These are phyloP conservation scores for Myxozyma nipponensis DNA, from an alignment of 805 yeast species.

Conservation along the genomic window DNA sequence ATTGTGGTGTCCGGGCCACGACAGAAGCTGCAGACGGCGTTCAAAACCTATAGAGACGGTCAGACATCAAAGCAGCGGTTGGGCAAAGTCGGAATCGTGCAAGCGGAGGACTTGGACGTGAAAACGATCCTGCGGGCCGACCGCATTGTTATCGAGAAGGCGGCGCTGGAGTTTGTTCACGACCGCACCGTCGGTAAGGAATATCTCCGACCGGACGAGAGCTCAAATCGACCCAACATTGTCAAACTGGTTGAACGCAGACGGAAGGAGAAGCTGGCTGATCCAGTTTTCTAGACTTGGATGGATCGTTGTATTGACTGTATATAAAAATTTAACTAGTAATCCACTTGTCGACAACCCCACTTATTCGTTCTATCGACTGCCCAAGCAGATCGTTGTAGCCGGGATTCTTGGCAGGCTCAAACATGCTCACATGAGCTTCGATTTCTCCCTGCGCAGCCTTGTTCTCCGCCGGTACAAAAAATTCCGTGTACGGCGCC, in stretches of 20 bases:
- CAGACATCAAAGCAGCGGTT: neutral
- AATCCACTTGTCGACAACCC: conserved; percentile 12
- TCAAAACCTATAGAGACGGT: neutral
- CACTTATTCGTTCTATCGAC: conserved; percentile 7
- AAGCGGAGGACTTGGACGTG: conserved; percentile 20
- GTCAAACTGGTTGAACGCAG: conserved; percentile 1
- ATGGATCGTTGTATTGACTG: neutral
- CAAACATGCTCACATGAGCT: conserved; percentile 25
- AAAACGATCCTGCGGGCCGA: conserved; percentile 21
- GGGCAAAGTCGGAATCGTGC: conserved; percentile 3
- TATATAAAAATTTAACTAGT: neutral
- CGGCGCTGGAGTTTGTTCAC: conserved; percentile 17
- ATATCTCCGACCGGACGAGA: conserved; percentile 9
- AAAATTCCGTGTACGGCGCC: conserved; percentile 18
- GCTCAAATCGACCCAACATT: neutral
- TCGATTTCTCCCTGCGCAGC: conserved; percentile 25
- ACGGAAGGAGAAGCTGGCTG: neutral
- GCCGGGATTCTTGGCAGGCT: conserved; percentile 11
- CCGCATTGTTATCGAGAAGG: conserved; percentile 24
- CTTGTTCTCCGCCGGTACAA: conserved; percentile 21
- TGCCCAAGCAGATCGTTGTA: conserved; percentile 14
- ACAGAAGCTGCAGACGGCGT: conserved; percentile 1
- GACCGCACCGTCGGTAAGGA: conserved; percentile 19
- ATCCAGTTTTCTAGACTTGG: neutral
- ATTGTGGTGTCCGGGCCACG: conserved; percentile 11